phyloP scores from a whole-genome alignment of 345 rosid species.

The Aurinia saxatilis region DNA sequence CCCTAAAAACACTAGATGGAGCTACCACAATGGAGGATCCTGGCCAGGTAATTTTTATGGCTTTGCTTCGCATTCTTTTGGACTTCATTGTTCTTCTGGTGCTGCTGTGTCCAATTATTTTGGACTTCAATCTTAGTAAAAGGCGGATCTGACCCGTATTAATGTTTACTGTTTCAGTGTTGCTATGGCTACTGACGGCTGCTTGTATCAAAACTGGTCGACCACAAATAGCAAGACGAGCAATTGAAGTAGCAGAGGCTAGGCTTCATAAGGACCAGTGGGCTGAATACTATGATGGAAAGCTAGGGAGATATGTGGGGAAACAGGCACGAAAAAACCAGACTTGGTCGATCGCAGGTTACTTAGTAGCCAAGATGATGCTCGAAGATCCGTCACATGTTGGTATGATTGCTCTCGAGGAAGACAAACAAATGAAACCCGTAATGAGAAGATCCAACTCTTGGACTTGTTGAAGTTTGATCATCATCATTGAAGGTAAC shows the following conservation, averaged over 20 bases:
- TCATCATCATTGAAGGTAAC: neutral
- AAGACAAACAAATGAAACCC: conserved; percentile 85
- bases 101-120: neutral
- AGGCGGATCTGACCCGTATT: neutral
- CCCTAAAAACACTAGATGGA: conserved; percentile 95
- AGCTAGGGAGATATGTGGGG: conserved; percentile 79
- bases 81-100: neutral
- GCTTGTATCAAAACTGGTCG: conserved; percentile 91
- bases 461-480: conserved; percentile 37
- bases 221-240: conserved; percentile 85
- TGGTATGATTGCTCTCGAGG: conserved; percentile 83
- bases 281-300: conserved; percentile 97
- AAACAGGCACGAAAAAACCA: conserved; percentile 81
- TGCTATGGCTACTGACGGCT: conserved; percentile 86
- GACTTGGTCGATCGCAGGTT: conserved; percentile 94
- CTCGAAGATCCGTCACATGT: conserved; percentile 89
- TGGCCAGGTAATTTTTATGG: conserved; percentile 68
- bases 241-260: conserved; percentile 69
- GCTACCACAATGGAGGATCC: conserved; percentile 97
- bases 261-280: conserved; percentile 71
- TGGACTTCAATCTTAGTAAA: neutral
- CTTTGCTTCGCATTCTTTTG: neutral
- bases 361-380: conserved; percentile 95
- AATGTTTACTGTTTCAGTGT: conserved; percentile 41
- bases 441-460: conserved; percentile 72